Base-by-base conservation (phyloP, 2,329 filamentous ascomycete genomes). In the Pyrenochaeta sp. region DNA sequence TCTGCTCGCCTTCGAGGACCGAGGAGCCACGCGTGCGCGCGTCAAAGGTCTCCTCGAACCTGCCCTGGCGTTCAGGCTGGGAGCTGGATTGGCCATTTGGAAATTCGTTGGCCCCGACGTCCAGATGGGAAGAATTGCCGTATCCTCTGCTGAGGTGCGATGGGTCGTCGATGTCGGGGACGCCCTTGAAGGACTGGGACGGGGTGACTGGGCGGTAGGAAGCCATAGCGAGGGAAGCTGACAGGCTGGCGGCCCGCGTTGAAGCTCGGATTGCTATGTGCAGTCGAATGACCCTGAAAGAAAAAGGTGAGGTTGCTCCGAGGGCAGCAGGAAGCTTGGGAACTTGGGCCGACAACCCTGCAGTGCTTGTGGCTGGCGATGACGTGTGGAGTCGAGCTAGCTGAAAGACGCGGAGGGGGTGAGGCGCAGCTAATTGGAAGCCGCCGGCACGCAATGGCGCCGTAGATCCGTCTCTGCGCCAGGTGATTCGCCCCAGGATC, bases 1-100 rank as follows among this genome's bases (percentile, higher is more conserved):
- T 78, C 26, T 68, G 47, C 38, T 68, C 66, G 35, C 76, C 78
- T 60, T 84, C 81, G 48, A 85, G 63, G 44, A 88, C 77, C 24
- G 85, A 88, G 58, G 82, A 82, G 32, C 84, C 86, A 51, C 85
- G 81, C 60, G 83, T 84, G 60, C 80, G 84, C 36, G 82, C 83
- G 72, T 88, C 85, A 79, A 86, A 89, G 74, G 87, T 83, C 67
- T 90, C 86, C 56, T 81, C 84, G 61, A 88, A 87, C 57, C 77
- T 82, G 49, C 83, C 77, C 31, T 58, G 41, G 35, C 66, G 59
- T 44, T 65, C 61, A 13, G 50, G 44, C 20, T 55, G 57, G 5
- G 61, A 4, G 62, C 63, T 29, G 72, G 65, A 18, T 39, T 65
- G 32, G n/a, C n/a, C n/a, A n/a, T 56, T 55, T 9, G 70, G 74